phyloP scores from a whole-genome alignment of 306 rosid genomes.

The Cicer pinnatifidum region DNA sequence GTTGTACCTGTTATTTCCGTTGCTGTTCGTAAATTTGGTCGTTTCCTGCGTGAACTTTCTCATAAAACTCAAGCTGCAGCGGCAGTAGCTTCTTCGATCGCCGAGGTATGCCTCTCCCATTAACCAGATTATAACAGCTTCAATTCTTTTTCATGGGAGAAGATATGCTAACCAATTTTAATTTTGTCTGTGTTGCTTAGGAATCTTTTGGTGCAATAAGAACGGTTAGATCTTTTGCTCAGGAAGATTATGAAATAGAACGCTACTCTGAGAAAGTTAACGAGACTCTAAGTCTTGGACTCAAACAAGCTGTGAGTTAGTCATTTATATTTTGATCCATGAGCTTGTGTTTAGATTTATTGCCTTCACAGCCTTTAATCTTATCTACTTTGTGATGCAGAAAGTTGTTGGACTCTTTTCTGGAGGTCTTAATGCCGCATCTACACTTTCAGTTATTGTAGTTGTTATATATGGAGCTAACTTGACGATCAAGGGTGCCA shows the following conservation, averaged over 20 bases:
- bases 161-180: constrained; percentile 30
- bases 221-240: constrained; percentile 84
- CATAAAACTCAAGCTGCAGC: constrained; percentile 89
- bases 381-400: constrained; percentile 52
- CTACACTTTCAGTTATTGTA: constrained; percentile 69
- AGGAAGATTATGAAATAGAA: constrained; percentile 64
- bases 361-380: constrained; percentile 30
- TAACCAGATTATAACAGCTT: background rate
- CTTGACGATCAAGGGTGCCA: constrained; percentile 71
- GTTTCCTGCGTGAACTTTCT: constrained; percentile 79
- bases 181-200: constrained; percentile 47
- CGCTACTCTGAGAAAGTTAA: constrained; percentile 80
- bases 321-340: constrained; percentile 28
- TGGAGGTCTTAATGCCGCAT: constrained; percentile 85
- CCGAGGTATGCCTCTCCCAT: constrained; percentile 59
- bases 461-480: constrained; percentile 86
- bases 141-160: background rate
- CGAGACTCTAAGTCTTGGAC: constrained; percentile 74
- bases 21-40: constrained; percentile 79
- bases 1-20: constrained; percentile 79
- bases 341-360: constrained; percentile 16
- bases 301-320: constrained; percentile 79
- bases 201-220: constrained; percentile 88
- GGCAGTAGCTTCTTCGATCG: constrained; percentile 79
- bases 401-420: constrained; percentile 75